phyloP scores from a whole-genome alignment of 2,329 filamentous ascomycete genomes.

The Escovopsis weberi region DNA sequence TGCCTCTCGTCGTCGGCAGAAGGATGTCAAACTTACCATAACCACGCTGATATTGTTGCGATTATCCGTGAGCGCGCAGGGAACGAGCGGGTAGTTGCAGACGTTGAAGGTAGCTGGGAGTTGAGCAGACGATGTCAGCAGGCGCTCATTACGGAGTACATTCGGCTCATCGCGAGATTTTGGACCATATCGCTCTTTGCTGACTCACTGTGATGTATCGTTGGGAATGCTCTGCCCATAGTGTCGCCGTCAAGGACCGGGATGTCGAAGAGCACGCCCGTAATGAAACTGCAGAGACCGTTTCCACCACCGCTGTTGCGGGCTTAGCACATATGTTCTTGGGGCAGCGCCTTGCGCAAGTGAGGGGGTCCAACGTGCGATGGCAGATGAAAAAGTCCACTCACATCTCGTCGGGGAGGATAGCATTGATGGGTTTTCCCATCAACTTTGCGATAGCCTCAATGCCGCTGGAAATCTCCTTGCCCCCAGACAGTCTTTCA shows the following conservation, averaged over 20 bases:
- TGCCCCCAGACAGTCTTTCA: conserved; percentile 21
- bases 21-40: conserved; percentile 11
- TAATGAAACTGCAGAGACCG: conserved; percentile 21
- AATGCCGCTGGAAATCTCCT: conserved; percentile 22
- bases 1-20: not conserved
- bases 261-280: conserved; percentile 20
- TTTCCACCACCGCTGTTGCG: conserved; percentile 22
- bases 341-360: not conserved
- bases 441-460: conserved; percentile 20
- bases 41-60: conserved; percentile 21
- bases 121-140: too few species aligned
- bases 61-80: conserved; percentile 23
- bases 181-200: too few species aligned
- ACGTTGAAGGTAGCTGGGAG: conserved; percentile 22
- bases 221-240: conserved; percentile 25
- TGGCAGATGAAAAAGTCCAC: conserved; percentile 2
- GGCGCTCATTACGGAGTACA: too few species aligned
- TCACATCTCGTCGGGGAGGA: conserved; percentile 25
- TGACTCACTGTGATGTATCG: conserved; percentile 19
- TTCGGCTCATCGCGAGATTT: too few species aligned
- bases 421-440: conserved; percentile 18
- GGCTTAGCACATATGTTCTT: conserved; percentile 1
- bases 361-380: not conserved
- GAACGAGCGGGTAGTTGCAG: conserved; percentile 21
- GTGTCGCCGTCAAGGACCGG: conserved; percentile 23